Evolutionary conservation across 2,329 filamentous ascomycete species (phyloP), one percentile per base, ranked within the genome.

Genomic region (Penicillium psychrosexuale): DNA sequence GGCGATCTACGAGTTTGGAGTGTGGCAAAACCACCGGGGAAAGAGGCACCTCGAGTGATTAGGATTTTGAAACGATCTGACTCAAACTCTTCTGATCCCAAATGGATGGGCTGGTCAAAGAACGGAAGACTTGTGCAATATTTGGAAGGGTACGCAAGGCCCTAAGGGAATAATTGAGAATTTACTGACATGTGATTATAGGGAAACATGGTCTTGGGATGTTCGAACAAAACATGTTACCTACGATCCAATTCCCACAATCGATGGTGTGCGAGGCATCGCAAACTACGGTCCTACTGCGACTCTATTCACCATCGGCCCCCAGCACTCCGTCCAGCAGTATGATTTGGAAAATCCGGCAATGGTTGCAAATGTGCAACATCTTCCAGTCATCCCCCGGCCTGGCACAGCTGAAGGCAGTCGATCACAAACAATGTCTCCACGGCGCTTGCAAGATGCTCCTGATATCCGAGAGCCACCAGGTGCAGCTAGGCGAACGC

Each of bases 81-180:
- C 58, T 86, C 86, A 61, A 86, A 83, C 62, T 78, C 84, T 33
- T 77, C 84, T 3, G 91, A 91, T 1, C 88, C 90, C 36, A 96
- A 96, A 70, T 99, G 94, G 94, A 92, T 97, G 80, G 89, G 86
- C 19, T 99, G 94, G 94, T 97, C 94, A 0, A 97, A 97, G 76
- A 97, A 96, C 77, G 94, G 94, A 37, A 88, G 92, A 62, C 91
- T 99, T 61, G 86, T 99, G 60, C 94, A 99, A 74, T 92, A 86
- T 73, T 89, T 90, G 5, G 91, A 97, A 74, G 86, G 87, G 92
- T 96, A 80, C 78, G 90, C 7, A 51, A 33, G 12, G 7, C 11
- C 84, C 11, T 1, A 3, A 28, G 39, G n/a, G 7, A 19, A 36
- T 34, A 27, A 7, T 7, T 40, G 4, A 47, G 17, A 37, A n/a